Evolutionary conservation across 2,329 filamentous ascomycete genomes (phyloP), one percentile per base, ranked within the genome.

Genomic region (Orbilia brochopaga): DNA sequence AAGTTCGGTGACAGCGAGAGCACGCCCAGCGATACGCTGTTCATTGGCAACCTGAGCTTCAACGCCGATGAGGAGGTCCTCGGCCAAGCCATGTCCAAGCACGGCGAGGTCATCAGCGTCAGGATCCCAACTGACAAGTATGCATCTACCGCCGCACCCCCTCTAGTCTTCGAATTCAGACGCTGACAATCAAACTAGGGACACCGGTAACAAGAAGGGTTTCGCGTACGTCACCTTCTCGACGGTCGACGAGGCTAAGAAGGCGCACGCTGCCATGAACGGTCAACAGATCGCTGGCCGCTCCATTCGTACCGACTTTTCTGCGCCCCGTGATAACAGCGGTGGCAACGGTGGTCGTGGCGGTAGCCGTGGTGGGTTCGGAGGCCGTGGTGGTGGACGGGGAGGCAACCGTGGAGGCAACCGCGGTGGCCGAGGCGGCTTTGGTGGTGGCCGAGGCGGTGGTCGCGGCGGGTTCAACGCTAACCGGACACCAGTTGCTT

Each of bases 11-110:
- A 97, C 80, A 84, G 86, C 76, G 83, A 88, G 78, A 92, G 89
- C 83, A 86, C 90, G 74, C 88, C 90, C 79, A 90, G 87, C 79
- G 89, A 92, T 76, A 97, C 92, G 46, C 85, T 97, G 70, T 97
- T 94, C 81, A 87, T 96, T 75, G 92, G 92, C 77, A 97, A 97
- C 84, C 83, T 97, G 75, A 88, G 90, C 56, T 97, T 95, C 82
- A 87, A 90, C 75, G 87, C 88, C 77, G 87, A 89, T 77, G 90
- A 95, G 82, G 89, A 92, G 63, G 81, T 83, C 75, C 84, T 97
- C 76, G 84, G 84, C 74, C 86, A 88, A 76, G 87, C 89, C 79
- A 96, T 96, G 83, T 82, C 83, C 77, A 85, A 89, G 76, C 85
- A 88, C 76, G 86, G 87, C 75, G 84, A 83, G 78, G 86, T 94